Conservation (phyloP, 2,329 filamentous ascomycete genomes). For the Pseudopithomyces chartarum region DNA sequence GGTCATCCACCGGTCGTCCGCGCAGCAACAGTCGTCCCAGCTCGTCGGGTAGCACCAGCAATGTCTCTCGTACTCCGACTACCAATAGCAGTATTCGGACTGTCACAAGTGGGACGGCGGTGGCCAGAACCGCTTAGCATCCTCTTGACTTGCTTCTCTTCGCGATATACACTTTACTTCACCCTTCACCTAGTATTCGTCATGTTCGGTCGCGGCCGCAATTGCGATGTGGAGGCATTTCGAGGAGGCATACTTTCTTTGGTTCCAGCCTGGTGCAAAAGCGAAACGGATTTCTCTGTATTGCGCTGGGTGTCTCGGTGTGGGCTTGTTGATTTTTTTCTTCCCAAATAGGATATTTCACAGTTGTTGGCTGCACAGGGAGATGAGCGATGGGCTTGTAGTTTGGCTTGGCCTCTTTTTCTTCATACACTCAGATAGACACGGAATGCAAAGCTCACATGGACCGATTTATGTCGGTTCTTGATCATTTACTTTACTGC, state of each 20-base stretch:
- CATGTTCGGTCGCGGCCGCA: slow-evolving; percentile 17
- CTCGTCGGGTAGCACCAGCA: slow-evolving; percentile 35
- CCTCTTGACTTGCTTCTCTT: slow-evolving; percentile 6
- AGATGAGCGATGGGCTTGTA: slow-evolving; percentile 6
- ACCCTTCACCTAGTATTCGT: slow-evolving; percentile 11
- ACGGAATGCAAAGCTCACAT: slow-evolving; percentile 31
- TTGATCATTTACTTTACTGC: background rate
- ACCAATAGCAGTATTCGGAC: slow-evolving; percentile 34
- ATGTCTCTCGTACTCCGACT: slow-evolving; percentile 29
- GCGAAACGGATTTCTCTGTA: slow-evolving; percentile 28
- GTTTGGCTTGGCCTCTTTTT: slow-evolving; percentile 1
- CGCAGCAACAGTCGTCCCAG: slow-evolving; percentile 48
- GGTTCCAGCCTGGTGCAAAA: slow-evolving; percentile 18
- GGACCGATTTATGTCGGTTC: slow-evolving; percentile 2
- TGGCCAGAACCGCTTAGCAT: slow-evolving; percentile 30
- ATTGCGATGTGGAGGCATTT: slow-evolving; percentile 18
- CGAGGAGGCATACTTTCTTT: slow-evolving; percentile 19
- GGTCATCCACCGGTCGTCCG: slow-evolving; percentile 40
- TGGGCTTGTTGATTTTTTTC: slow-evolving; percentile 2
- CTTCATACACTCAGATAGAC: slow-evolving; percentile 28
- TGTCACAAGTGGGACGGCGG: slow-evolving; percentile 35
- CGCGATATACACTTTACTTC: slow-evolving; percentile 14
- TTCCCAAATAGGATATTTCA: slow-evolving; percentile 1
- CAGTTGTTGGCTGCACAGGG: slow-evolving; percentile 6
- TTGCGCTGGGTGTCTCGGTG: slow-evolving; percentile 20